A percentile compares a stretch with the other conserved stretches of the same genome.
Evolutionary conservation across 2,329 filamentous ascomycete genomes (phyloP).

Genomic region (Fragosphaeria purpurea): DNA sequence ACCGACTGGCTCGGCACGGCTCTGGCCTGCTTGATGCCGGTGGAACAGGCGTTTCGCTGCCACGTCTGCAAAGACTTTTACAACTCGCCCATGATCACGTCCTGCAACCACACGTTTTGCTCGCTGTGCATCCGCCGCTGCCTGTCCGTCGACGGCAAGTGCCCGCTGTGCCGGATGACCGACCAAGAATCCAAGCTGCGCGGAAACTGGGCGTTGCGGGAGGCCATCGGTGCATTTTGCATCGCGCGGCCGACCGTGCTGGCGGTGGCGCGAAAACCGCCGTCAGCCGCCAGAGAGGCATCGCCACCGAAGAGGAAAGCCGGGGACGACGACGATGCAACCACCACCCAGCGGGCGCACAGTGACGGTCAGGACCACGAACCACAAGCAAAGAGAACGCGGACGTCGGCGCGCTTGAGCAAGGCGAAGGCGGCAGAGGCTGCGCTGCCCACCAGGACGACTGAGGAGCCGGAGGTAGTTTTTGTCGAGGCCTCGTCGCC

Average conservation of each 20-base stretch:
- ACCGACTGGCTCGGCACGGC: slow-evolving; percentile 74
- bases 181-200: slow-evolving; percentile 81
- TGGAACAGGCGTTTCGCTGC: slow-evolving; percentile 83
- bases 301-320: slow-evolving; percentile 44
- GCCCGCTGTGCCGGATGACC: slow-evolving; percentile 66
- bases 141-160: slow-evolving; percentile 73
- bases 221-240: slow-evolving; percentile 71
- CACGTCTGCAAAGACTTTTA: slow-evolving; percentile 99
- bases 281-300: slow-evolving; percentile 10
- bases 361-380: slow-evolving; percentile 17
- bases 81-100: slow-evolving; percentile 86
- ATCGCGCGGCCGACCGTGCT: slow-evolving; percentile 53
- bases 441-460: slow-evolving; percentile 21
- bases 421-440: slow-evolving; percentile 29
- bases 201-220: slow-evolving; percentile 75
- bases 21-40: slow-evolving; percentile 52
- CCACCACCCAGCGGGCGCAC: too few species aligned
- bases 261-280: slow-evolving; percentile 47
- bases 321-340: slow-evolving; percentile 19
- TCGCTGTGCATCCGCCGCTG: slow-evolving; percentile 88
- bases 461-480: slow-evolving; percentile 18
- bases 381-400: slow-evolving; percentile 36
- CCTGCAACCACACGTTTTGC: slow-evolving; percentile 93
- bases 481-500: slow-evolving; percentile 10
- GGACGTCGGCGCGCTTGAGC: slow-evolving; percentile 41